Conservation (phyloP, 805 yeast species). For the Phaffomyces antillensis region DNA sequence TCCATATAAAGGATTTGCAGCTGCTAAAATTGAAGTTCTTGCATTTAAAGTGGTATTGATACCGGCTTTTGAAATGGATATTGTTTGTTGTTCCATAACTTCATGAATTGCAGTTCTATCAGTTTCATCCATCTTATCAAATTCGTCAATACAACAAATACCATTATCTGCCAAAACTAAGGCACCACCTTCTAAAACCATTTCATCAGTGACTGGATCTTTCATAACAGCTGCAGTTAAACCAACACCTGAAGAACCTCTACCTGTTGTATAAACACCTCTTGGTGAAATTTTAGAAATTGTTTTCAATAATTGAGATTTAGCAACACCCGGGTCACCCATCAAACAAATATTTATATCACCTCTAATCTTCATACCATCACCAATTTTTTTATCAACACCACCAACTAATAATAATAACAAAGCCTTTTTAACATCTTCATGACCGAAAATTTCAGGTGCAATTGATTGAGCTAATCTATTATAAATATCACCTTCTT, state of each 20-base stretch:
- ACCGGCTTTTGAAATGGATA: slow-evolving; percentile 95
- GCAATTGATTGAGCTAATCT: slow-evolving; percentile 85
- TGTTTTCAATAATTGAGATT: slow-evolving; percentile 89
- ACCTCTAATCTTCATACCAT: slow-evolving; percentile 96
- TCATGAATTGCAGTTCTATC: slow-evolving; percentile 98
- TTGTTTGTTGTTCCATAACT: slow-evolving; percentile 99
- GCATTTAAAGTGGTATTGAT: slow-evolving; percentile 95
- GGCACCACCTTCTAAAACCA: slow-evolving; percentile 98
- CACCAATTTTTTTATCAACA: slow-evolving; percentile 89
- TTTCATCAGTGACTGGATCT: slow-evolving; percentile 98
- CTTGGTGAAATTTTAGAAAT: slow-evolving; percentile 91
- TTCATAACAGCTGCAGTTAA: slow-evolving; percentile 98
- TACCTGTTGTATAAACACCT: slow-evolving; percentile 95
- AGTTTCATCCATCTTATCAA: slow-evolving; percentile 95
- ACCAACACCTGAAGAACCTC: slow-evolving; percentile 99
- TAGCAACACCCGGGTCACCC: slow-evolving; percentile 99
- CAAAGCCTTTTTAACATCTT: slow-evolving; percentile 88
- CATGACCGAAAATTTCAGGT: slow-evolving; percentile 94
- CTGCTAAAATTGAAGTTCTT: slow-evolving; percentile 90
- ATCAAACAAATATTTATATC: slow-evolving; percentile 91
- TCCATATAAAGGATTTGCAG: slow-evolving; percentile 97
- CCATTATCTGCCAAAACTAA: slow-evolving; percentile 95
- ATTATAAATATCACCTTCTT: slow-evolving; percentile 68
- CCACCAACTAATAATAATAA: slow-evolving; percentile 86
- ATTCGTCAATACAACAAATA: slow-evolving; percentile 97